A percentile compares a stretch with the other conserved stretches of the same genome.
Conservation (phyloP, 2,329 filamentous ascomycete species). For the Colletotrichum australisinense region DNA sequence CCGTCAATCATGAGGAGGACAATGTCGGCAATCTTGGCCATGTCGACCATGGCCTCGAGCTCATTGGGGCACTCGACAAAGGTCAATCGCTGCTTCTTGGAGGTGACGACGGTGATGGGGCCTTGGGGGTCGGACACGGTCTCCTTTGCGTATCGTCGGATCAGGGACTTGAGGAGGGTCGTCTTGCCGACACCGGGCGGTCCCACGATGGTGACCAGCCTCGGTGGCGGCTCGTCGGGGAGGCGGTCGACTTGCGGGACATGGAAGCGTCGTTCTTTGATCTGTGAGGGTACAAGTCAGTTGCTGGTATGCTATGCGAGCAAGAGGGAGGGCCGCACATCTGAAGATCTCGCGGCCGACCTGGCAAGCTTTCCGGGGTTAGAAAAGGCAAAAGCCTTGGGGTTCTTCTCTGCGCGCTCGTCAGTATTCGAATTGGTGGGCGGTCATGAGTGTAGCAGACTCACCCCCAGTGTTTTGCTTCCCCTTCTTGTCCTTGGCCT, state of each 20-base stretch:
- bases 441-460: conserved; percentile 34
- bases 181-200: conserved; percentile 97
- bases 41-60: conserved; percentile 94
- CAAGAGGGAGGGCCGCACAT: conserved; percentile 59
- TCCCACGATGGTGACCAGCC: conserved; percentile 93
- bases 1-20: conserved; percentile 98
- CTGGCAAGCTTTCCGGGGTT: conserved; percentile 84
- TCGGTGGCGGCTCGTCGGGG: conserved; percentile 93
- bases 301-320: not conserved
- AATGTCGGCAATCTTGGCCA: conserved; percentile 97
- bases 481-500: conserved; percentile 87
- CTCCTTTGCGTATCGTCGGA: conserved; percentile 95
- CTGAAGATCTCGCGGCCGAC: conserved; percentile 77
- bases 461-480: conserved; percentile 70
- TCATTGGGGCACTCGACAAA: conserved; percentile 98
- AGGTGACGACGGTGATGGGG: conserved; percentile 95
- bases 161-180: conserved; percentile 92
- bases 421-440: conserved; percentile 36
- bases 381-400: conserved; percentile 89
- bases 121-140: conserved; percentile 90
- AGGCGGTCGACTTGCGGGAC: conserved; percentile 96
- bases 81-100: conserved; percentile 92
- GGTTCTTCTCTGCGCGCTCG: conserved; percentile 73
- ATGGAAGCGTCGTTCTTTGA: conserved; percentile 96
- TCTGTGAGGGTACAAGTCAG: conserved; percentile 56